phyloP scores from a whole-genome alignment of 768 basidiomycete species.

The Boletus subcaerulescens region DNA sequence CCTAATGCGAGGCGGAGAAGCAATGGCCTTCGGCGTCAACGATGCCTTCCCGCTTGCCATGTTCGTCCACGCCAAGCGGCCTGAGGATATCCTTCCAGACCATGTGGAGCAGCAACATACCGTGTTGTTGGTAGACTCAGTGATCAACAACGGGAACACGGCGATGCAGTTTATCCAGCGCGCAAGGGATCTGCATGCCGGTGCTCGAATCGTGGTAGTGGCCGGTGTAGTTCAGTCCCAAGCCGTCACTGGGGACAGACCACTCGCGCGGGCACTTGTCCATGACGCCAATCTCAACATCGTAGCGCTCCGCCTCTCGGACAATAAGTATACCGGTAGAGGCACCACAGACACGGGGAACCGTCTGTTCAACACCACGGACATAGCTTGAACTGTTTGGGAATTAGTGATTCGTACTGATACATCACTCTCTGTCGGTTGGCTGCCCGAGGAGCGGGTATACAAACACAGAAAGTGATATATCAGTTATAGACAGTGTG shows the following conservation, averaged over 20 bases:
- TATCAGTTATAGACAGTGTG: too few relatives aligned
- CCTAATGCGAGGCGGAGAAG: conserved; percentile 15
- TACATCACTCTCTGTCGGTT: background rate
- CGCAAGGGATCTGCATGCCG: conserved; percentile 7
- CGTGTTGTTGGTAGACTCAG: conserved; percentile 16
- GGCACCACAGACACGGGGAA: conserved; percentile 14
- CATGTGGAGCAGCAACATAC: conserved; percentile 11
- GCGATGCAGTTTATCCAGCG: conserved; percentile 14
- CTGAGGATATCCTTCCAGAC: conserved; percentile 13
- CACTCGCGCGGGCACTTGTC: conserved; percentile 12
- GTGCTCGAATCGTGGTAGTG: conserved; percentile 15
- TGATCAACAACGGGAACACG: conserved; percentile 12
- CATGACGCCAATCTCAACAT: conserved; percentile 13
- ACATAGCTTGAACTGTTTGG: conserved; percentile 9
- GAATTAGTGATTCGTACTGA: background rate
- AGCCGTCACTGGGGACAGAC: conserved; percentile 10
- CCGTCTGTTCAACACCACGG: conserved; percentile 12
- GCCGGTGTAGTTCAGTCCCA: conserved; percentile 13
- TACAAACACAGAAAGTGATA: background rate
- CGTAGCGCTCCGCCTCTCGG: conserved; percentile 11
- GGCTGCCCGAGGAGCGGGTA: background rate
- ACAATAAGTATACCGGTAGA: conserved; percentile 14
- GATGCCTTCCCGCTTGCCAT: conserved; percentile 15
- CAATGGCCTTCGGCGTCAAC: conserved; percentile 13
- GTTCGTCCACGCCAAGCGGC: conserved; percentile 14